Evolutionary conservation across 1,139 yeast genomes (phyloP), one percentile per base, ranked within the genome.

Genomic region (Debaryomyces fabryi): DNA sequence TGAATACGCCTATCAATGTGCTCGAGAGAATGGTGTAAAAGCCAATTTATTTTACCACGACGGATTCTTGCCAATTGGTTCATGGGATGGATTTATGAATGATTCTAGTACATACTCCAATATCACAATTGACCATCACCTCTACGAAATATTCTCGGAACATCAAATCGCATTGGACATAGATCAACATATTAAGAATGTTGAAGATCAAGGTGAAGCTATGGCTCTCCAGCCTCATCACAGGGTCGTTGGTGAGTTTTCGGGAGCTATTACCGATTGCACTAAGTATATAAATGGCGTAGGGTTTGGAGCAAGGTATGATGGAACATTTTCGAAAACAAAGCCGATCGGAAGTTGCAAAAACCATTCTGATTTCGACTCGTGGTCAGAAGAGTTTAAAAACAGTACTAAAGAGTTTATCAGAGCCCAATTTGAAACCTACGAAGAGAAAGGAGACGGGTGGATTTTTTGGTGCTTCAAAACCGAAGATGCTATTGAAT

Each of bases 391-490:
- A 33, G 37, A 54, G 42, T 51, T 50, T 18, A 55, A 49, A 39
- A 39, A 48, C 2, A 58, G 62, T 29, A 61, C 64, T 3, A 58
- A 50, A 49, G 35, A 33, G 8, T 65, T 57, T 48, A 49, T 64
- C 6, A 48, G 51, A 25, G 53, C 56, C 9, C 67, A 64, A 48
- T 53, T 64, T 51, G 55, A 58, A 18, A 54, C 57, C 0, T 64
- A 53, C 47, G 54, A 50, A 35, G 46, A 48, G 15, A 51, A 54
- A 25, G 42, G 50, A 23, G 48, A 49, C 34, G 68, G 68, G 12
- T 63, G 67, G 68, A 62, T 59, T 20, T 64, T 61, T 40, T 63
- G 68, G 68, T 56, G 62, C 44, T 63, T 50, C 51, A 63, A 62
- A 47, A 62, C 68, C 1, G 68, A 64, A 48, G 46, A 45, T n/a